phyloP scores from a whole-genome alignment of 1,284 basidiomycete genomes.

The Cutaneotrichosporon mucoides region DNA sequence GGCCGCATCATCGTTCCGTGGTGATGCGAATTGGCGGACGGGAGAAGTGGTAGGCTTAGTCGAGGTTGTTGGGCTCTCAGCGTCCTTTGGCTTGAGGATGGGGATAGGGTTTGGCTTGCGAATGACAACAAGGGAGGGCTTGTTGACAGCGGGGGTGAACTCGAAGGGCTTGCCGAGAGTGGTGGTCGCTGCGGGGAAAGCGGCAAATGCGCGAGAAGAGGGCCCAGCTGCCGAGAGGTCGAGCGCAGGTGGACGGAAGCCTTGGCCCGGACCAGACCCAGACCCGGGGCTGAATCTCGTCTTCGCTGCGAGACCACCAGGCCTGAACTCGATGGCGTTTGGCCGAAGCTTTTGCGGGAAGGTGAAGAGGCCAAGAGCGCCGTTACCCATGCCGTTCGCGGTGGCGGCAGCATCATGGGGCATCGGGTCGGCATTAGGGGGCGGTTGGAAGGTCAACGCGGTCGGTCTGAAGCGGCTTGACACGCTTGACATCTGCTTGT shows the following conservation, averaged over 20 bases:
- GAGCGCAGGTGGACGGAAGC: background rate
- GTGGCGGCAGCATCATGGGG: background rate
- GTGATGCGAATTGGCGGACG: background rate
- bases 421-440: background rate
- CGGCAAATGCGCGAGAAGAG: constrained; percentile 1
- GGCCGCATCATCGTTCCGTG: background rate
- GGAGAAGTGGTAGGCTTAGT: background rate
- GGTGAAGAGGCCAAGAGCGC: constrained; percentile 17
- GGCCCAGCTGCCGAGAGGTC: constrained; percentile 1
- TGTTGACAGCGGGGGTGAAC: background rate
- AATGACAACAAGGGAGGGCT: background rate
- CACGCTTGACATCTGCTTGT: background rate
- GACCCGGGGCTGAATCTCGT: background rate
- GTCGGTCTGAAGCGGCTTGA: no score
- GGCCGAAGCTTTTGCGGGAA: constrained; percentile 16
- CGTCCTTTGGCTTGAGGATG: background rate
- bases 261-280: background rate
- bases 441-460: background rate
- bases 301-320: background rate
- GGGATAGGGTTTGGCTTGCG: constrained; percentile 1
- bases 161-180: constrained; percentile 1
- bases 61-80: background rate
- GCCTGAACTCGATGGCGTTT: constrained; percentile 4
- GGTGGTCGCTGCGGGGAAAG: background rate
- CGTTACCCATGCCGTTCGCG: background rate